Conservation (phyloP, 2,329 filamentous ascomycete genomes). For the Conoideocrella luteorostrata region DNA sequence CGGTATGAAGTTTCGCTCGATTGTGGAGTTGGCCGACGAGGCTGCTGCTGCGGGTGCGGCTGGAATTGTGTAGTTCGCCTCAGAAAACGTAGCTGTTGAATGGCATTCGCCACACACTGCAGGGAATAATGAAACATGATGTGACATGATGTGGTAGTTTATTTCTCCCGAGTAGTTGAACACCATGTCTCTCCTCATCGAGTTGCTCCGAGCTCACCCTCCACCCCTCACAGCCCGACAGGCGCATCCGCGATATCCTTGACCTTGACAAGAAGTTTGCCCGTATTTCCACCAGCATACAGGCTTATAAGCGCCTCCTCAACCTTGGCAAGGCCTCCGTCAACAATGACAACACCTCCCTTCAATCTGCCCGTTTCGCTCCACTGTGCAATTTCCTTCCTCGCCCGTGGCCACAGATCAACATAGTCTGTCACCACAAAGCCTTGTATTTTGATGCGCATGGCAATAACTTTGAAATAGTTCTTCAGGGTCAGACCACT, state of each 20-base stretch:
- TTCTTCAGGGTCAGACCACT: constrained; percentile 50
- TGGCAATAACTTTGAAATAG: constrained; percentile 46
- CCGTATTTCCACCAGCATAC: constrained; percentile 65
- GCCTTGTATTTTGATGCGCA: constrained; percentile 58
- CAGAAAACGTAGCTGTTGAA: too few species aligned
- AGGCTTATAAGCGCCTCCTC: constrained; percentile 58
- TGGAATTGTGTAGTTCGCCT: too few species aligned
- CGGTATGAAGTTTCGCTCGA: not conserved
- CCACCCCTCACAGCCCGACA: constrained; percentile 21
- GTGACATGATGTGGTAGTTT: not conserved
- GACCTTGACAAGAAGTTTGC: constrained; percentile 39
- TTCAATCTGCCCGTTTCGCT: constrained; percentile 65
- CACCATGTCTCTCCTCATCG: too few species aligned
- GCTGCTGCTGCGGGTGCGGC: too few species aligned
- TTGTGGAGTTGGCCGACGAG: constrained; percentile 1
- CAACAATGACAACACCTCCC: constrained; percentile 64
- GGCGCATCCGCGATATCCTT: constrained; percentile 24
- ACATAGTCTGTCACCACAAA: constrained; percentile 70
- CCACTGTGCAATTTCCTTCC: constrained; percentile 61
- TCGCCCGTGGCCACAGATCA: constrained; percentile 51
- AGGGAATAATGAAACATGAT: not conserved
- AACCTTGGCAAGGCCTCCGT: constrained; percentile 59
- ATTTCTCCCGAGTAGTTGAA: too few species aligned
- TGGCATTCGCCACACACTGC: not conserved
- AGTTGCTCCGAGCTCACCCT: too few species aligned